Base-by-base conservation (phyloP, 2,329 filamentous ascomycete species). In the Eurotiales sp. region DNA sequence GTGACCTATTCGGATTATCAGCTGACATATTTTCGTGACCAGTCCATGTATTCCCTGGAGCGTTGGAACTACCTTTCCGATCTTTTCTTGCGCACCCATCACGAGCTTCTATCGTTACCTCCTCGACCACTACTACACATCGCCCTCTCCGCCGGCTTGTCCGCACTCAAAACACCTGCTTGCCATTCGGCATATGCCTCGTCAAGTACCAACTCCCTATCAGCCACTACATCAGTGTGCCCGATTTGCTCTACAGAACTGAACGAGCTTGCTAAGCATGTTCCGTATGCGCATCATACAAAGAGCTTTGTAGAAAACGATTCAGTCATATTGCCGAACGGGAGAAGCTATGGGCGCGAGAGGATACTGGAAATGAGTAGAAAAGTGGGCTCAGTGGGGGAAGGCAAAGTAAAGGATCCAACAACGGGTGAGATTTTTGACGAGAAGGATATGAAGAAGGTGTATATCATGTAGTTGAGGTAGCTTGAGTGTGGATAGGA, bases 221-320 rank as follows among this genome's bases (percentile, higher is more conserved):
- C 73, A 23, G 80, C 86, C 1, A 84, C 83, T 2, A 86, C 87
- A 7, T 86, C 84, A 44, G 84, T 97, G 37, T 99, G 93, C 62
- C 93, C 93, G 3, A 97, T 99, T 64, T 99, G 93, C 75, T 93
- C 87, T 43, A 93, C 87, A 0, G 93, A 99, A 71, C 81, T 99
- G 51, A 97, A 97, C 68, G 88, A 91, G 62, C 80, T 99, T 29
- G 92, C 93, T 2, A 79, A 86, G 46, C 85, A 86, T 60, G 88
- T 99, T 40, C 93, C 93, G 0, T 97, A 97, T 62, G 93, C 93
- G 2, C 88, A 96, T 64, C 93, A 99, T 68, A 91, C 87, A 25
- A 95, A 95, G 77, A 96, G 90, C 65, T 88, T 90, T 55, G 89
- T 97, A 25, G 92, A 96, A 65, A 84, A 83, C 41, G 91, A 97